A percentile compares a stretch with the other conserved stretches of the same genome.
Conservation (phyloP, 345 rosid genomes). For the Excoecaria agallocha region DNA sequence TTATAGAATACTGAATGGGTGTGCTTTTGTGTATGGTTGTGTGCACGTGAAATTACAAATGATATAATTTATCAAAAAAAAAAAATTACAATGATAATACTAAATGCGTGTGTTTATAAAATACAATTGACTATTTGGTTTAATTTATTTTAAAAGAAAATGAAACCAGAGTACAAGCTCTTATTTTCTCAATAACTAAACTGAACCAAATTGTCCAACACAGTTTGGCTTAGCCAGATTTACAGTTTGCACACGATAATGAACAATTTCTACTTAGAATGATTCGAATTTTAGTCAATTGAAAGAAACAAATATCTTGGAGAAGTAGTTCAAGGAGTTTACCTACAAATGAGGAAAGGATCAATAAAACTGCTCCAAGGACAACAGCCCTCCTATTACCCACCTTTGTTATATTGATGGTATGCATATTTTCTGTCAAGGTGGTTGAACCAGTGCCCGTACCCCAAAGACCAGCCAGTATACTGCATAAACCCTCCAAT, state of each 20-base stretch:
- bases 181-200: background rate
- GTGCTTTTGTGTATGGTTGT: background rate
- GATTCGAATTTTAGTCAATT: background rate
- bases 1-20: background rate
- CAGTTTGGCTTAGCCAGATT: background rate
- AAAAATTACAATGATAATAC: background rate
- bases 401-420: conserved; percentile 69
- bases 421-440: conserved; percentile 79
- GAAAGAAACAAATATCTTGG: background rate
- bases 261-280: background rate
- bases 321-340: conserved; percentile 21
- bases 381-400: conserved; percentile 67
- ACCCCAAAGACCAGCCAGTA: conserved; percentile 96
- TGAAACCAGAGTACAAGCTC: background rate
- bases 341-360: conserved; percentile 75
- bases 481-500: conserved; percentile 86
- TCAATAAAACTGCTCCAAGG: conserved; percentile 65
- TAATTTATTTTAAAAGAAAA: background rate
- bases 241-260: background rate
- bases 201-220: background rate
- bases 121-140: background rate
- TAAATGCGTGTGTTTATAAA: background rate
- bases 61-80: too few species aligned
- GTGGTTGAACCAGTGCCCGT: conserved; percentile 85
- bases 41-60: too few species aligned